Evolutionary conservation across 2,329 filamentous ascomycete species (phyloP), one percentile per base, ranked within the genome.

Genomic region (Metarhizium rileyi): DNA sequence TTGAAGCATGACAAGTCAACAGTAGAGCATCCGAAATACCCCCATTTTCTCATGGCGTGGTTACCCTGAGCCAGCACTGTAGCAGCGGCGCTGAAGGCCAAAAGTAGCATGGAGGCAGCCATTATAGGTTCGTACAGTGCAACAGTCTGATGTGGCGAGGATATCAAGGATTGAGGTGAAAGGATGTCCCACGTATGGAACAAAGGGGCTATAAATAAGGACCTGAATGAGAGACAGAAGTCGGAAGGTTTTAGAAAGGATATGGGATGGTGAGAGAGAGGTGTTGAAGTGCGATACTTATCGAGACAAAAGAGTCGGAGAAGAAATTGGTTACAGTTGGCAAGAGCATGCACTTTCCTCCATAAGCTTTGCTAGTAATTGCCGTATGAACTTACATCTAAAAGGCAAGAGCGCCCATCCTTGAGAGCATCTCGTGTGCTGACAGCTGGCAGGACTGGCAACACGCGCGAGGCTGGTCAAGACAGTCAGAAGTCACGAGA

Each of bases 11-110:
- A 50, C 26, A 60, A 23, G 23, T 65, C 57, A 43, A 65, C 50
- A n/a, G 49, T 50, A 18, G 60, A 57, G 44, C 62, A 65, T 42
- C 61, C 62, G 5, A 55, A 53, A 43, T 62, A 62, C 6, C 55
- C 50, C 42, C 60, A 64, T 1, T 57, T 51, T 25, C 56, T 52
- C 10, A 57, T 55, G 33, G 42, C 50, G 47, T 60, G 55, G 20
- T 45, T 58, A 50, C 14, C 50, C 49, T 49, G 53, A 30, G 44
- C 58, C 55, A 54, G 47, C 50, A 47, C 50, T 28, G 35, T 57
- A 52, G 46, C 55, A 35, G 38, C 38, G 20, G 56, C 44, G 52
- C 57, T 60, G 40, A 60, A 49, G 3, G 55, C 10, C 50, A 48
- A 53, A 44, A 64, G 47, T 20, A 61, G 20, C 12, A 63, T 40